Conservation (phyloP, 768 basidiomycete genomes). For the Dacryopinax primogenitus region DNA sequence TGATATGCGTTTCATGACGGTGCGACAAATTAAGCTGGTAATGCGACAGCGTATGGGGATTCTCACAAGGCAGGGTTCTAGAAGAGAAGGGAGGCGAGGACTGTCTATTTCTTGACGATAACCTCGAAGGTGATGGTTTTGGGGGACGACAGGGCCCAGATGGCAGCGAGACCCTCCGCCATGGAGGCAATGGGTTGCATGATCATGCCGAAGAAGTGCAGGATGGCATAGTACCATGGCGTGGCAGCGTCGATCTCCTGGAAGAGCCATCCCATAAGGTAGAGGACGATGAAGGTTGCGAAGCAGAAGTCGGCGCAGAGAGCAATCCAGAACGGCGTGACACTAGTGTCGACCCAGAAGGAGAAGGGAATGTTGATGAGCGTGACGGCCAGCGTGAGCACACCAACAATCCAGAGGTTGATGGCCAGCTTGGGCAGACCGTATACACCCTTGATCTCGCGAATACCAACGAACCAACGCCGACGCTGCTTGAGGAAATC, state of each 20-base stretch:
- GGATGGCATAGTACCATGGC: slow-evolving; percentile 22
- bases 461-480: slow-evolving; percentile 26
- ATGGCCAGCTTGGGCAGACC: slow-evolving; percentile 24
- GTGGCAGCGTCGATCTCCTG: slow-evolving; percentile 23
- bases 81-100: background rate
- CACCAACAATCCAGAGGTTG: slow-evolving; percentile 23
- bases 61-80: background rate
- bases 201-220: slow-evolving; percentile 21
- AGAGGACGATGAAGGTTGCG: slow-evolving; percentile 23
- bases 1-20: slow-evolving; percentile 5
- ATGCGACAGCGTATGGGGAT: background rate
- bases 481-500: slow-evolving; percentile 28
- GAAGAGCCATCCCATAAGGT: slow-evolving; percentile 24
- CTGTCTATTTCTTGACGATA: slow-evolving; percentile 3
- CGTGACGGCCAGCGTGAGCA: slow-evolving; percentile 24
- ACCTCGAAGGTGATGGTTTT: slow-evolving; percentile 18
- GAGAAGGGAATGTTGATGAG: slow-evolving; percentile 25
- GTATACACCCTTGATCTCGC: slow-evolving; percentile 25
- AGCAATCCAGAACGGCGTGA: slow-evolving; percentile 25
- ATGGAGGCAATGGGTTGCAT: slow-evolving; percentile 25
- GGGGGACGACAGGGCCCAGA: slow-evolving; percentile 23
- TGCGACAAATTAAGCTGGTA: background rate
- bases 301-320: slow-evolving; percentile 25
- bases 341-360: slow-evolving; percentile 21
- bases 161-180: slow-evolving; percentile 23